Evolutionary conservation across 78 protist genomes (phyloP).

Genomic region (Dictyostelium intermedium): DNA sequence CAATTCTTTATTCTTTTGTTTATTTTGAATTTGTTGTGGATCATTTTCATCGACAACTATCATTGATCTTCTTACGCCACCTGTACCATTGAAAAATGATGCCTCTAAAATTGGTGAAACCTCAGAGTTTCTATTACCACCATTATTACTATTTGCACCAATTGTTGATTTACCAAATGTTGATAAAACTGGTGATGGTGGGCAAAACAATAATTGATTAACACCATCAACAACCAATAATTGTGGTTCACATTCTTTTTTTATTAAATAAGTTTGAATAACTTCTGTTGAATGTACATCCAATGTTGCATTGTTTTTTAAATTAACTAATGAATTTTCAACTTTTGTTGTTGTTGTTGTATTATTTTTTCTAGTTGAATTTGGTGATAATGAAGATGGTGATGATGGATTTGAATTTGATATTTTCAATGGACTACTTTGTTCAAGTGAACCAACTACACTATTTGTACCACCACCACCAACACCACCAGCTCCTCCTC

Average conservation of each 20-base stretch:
- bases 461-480: neutral
- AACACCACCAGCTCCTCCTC: neutral
- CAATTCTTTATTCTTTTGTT: neutral
- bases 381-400: neutral
- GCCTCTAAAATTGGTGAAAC: neutral
- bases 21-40: neutral
- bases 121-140: neutral
- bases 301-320: neutral
- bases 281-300: neutral
- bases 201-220: neutral
- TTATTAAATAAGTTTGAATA: neutral
- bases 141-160: neutral
- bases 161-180: conserved; percentile 36
- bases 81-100: neutral
- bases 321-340: neutral
- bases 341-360: neutral
- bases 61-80: neutral
- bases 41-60: neutral
- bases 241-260: conserved; percentile 17
- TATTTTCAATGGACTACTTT: neutral
- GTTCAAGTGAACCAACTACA: neutral
- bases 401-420: neutral
- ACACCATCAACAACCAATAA: neutral
- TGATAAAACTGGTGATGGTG: conserved; percentile 71
- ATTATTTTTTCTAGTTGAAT: neutral